Evolutionary conservation across 495 filamentous ascomycete species (phyloP).

Genomic region (Neurospora cerealis): DNA sequence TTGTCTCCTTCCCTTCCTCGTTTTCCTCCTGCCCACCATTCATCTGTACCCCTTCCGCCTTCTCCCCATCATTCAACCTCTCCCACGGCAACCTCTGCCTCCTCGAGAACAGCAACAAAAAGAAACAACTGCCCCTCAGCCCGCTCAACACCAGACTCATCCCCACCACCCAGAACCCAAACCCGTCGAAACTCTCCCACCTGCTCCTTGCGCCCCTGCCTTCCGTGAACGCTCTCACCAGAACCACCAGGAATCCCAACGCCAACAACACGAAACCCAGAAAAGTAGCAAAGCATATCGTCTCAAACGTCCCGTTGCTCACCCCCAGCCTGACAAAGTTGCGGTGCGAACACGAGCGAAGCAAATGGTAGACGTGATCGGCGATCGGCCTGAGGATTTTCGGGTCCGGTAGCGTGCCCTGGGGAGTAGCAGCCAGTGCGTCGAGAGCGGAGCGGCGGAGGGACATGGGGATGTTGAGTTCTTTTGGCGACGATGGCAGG

Average conservation of each 20-base stretch:
- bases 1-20: not conserved
- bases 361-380: conserved; percentile 34
- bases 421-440: conserved; percentile 8
- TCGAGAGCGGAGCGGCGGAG: conserved; percentile 22
- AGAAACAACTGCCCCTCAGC: conserved; percentile 31
- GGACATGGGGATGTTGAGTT: conserved; percentile 30
- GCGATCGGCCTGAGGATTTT: conserved; percentile 24
- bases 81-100: conserved; percentile 34
- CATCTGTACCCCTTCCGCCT: not conserved
- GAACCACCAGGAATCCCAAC: conserved; percentile 23
- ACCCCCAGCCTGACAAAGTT: conserved; percentile 40
- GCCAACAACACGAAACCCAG: conserved; percentile 24
- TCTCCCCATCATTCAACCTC: conserved; percentile 22
- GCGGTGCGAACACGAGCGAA: conserved; percentile 40
- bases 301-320: conserved; percentile 35
- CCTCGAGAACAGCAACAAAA: conserved; percentile 30
- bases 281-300: conserved; percentile 29
- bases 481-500: conserved; percentile 24
- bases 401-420: conserved; percentile 15
- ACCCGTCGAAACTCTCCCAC: conserved; percentile 27
- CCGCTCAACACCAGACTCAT: conserved; percentile 26
- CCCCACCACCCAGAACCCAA: conserved; percentile 33
- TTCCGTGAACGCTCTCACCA: conserved; percentile 23
- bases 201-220: conserved; percentile 21
- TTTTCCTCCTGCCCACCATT: not conserved